Evolutionary conservation across 2,329 filamentous ascomycete genomes (phyloP).

Genomic region (Pyrenophora graminea): DNA sequence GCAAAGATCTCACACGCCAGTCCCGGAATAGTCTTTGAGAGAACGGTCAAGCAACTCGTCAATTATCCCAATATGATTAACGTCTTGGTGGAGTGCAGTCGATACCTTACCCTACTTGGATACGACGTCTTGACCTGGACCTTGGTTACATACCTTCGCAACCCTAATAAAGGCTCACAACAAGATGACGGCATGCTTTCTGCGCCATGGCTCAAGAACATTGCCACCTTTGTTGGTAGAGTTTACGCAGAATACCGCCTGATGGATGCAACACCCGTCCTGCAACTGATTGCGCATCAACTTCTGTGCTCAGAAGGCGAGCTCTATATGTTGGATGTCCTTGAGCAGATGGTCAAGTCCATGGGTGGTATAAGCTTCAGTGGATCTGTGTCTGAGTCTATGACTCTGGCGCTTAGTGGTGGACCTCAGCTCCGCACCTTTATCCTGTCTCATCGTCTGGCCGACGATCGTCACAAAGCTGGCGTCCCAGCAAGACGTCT

Average conservation of each 20-base stretch:
- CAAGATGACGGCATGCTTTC: constrained; percentile 74
- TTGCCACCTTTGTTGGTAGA: constrained; percentile 88
- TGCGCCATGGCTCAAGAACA: constrained; percentile 86
- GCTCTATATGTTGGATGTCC: constrained; percentile 85
- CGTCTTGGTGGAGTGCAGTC: constrained; percentile 89
- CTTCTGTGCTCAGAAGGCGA: constrained; percentile 74
- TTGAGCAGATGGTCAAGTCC: constrained; percentile 85
- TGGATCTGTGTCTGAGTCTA: constrained; percentile 83
- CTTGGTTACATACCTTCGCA: constrained; percentile 72
- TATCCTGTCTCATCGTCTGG: constrained; percentile 73
- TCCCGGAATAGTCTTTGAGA: constrained; percentile 87
- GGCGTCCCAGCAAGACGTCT: constrained; percentile 76
- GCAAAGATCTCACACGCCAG: constrained; percentile 92
- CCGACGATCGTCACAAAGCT: constrained; percentile 80
- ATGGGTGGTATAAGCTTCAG: constrained; percentile 94
- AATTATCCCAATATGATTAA: constrained; percentile 94
- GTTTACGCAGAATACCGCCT: constrained; percentile 85
- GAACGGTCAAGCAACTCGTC: constrained; percentile 88
- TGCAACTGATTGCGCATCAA: constrained; percentile 88
- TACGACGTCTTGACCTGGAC: constrained; percentile 96
- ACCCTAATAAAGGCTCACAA: constrained; percentile 61
- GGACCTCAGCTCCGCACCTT: constrained; percentile 78
- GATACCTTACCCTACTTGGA: constrained; percentile 89
- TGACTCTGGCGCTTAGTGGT: constrained; percentile 86
- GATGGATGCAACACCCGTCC: constrained; percentile 80